phyloP scores from a whole-genome alignment of 1,139 yeast species.

The Scheffersomyces illinoinensis region DNA sequence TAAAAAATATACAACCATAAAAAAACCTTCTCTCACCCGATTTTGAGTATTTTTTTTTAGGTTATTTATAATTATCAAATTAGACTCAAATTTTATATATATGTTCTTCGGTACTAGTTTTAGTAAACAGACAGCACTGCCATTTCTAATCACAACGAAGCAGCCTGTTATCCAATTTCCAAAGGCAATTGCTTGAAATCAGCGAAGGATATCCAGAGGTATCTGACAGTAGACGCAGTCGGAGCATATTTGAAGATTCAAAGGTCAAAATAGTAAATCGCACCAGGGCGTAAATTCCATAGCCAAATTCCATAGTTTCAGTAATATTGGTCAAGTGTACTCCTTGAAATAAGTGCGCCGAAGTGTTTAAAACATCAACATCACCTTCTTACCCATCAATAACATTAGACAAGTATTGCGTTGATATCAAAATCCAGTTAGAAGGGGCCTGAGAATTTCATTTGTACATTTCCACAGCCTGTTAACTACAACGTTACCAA shows the following conservation, averaged over 20 bases:
- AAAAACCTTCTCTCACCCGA: constrained; percentile 1
- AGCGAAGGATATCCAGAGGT: background rate
- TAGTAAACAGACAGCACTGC: background rate
- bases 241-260: background rate
- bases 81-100: background rate
- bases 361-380: background rate
- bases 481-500: background rate
- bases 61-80: constrained; percentile 1
- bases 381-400: background rate
- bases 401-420: background rate
- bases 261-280: background rate
- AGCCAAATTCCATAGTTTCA: background rate
- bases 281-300: background rate
- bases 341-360: background rate
- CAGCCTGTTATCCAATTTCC: background rate
- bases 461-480: background rate
- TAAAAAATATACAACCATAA: background rate
- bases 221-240: background rate
- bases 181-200: background rate
- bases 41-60: background rate
- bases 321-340: background rate
- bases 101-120: background rate
- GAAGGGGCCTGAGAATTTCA: background rate
- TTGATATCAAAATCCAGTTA: background rate
- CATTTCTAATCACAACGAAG: background rate